These are phyloP conservation scores for Diaporthe citri DNA, from an alignment of 2,329 filamentous ascomycete species.

Conservation along the genomic window DNA sequence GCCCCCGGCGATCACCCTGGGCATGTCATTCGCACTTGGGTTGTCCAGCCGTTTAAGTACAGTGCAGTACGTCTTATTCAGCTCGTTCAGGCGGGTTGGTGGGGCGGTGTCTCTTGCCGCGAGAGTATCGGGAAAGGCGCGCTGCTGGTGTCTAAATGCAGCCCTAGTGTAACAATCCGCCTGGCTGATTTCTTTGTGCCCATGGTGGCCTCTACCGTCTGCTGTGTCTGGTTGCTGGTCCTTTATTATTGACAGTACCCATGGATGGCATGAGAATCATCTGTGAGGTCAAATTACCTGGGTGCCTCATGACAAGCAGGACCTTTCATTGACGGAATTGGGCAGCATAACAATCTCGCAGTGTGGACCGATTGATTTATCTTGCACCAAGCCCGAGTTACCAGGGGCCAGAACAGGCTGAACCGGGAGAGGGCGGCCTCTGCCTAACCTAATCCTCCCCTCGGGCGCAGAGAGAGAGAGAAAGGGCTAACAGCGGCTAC, in stretches of 20 bases:
- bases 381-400: slow-evolving; percentile 4
- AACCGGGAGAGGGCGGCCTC: slow-evolving; percentile 26
- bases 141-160: slow-evolving; percentile 16
- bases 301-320: not conserved
- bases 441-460: slow-evolving; percentile 24
- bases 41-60: not conserved
- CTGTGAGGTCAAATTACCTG: not conserved
- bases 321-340: not conserved
- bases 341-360: slow-evolving; percentile 21
- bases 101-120: slow-evolving; percentile 31
- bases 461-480: not conserved
- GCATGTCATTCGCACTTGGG: not conserved
- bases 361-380: slow-evolving; percentile 4
- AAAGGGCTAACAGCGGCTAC: not conserved
- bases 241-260: not conserved
- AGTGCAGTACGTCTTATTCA: not conserved
- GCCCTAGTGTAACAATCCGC: slow-evolving; percentile 18
- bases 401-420: slow-evolving; percentile 28
- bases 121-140: not conserved
- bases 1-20: not conserved
- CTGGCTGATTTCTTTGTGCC: slow-evolving; percentile 10
- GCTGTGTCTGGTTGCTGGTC: not conserved
- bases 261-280: not conserved
- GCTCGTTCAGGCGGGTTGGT: slow-evolving; percentile 24
- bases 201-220: not conserved